These are phyloP conservation scores for Eucalyptus curtisii DNA, from an alignment of 345 rosid species.

Conservation along the genomic window DNA sequence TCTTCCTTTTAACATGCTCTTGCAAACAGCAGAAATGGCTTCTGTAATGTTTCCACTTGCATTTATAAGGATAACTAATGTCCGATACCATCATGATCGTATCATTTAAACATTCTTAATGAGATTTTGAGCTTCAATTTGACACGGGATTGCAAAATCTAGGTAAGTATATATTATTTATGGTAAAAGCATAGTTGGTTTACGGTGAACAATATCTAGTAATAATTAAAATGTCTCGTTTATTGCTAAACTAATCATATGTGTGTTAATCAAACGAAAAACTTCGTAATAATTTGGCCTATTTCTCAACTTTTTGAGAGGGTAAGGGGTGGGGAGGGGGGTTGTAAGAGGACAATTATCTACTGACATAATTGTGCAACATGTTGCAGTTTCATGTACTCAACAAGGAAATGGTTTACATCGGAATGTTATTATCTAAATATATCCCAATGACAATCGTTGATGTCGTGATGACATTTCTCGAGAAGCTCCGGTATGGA, in stretches of 20 bases:
- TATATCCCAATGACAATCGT: neutral
- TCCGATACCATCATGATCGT: neutral
- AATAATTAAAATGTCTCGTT: neutral
- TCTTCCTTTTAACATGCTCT: neutral
- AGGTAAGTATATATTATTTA: neutral
- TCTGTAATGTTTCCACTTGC: neutral
- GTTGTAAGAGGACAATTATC: neutral
- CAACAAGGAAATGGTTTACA: neutral
- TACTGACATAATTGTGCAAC: too few species aligned
- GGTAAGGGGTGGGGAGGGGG: too few species aligned
- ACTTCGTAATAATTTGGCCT: neutral
- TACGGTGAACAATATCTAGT: neutral
- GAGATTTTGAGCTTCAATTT: neutral
- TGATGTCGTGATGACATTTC: neutral
- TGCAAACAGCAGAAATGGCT: neutral
- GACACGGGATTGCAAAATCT: neutral
- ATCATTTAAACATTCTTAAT: neutral
- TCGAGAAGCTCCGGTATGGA: neutral
- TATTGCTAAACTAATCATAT: neutral
- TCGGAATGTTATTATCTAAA: neutral
- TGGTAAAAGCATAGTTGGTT: neutral
- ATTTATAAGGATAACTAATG: neutral
- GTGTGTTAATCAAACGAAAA: neutral
- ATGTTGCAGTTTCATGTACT: slow-evolving; percentile 1
- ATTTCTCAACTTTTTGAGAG: neutral